phyloP scores from a whole-genome alignment of 805 yeast genomes.

The Metschnikowia continentalis region DNA sequence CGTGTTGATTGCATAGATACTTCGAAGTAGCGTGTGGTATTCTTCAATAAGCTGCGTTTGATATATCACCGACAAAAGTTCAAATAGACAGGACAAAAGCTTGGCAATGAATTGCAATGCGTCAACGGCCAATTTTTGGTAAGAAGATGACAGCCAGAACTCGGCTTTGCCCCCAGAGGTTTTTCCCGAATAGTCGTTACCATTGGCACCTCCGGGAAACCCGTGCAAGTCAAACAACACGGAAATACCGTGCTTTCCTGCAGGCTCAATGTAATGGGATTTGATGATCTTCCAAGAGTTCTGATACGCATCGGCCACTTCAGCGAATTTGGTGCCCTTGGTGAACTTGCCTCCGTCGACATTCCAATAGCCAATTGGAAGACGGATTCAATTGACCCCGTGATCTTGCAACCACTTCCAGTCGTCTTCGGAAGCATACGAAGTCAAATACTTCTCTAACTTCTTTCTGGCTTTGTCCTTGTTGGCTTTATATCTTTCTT shows the following conservation, averaged over 20 bases:
- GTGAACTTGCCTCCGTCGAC: conserved; percentile 53
- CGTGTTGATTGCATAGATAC: conserved; percentile 28
- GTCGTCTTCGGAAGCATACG: conserved; percentile 61
- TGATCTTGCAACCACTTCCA: conserved; percentile 69
- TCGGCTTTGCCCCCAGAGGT: conserved; percentile 46
- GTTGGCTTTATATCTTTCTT: conserved; percentile 40
- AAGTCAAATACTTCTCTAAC: conserved; percentile 63
- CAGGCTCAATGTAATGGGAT: conserved; percentile 50
- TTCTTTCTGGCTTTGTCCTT: conserved; percentile 51
- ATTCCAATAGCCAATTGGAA: conserved; percentile 92
- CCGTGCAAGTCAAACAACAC: conserved; percentile 85
- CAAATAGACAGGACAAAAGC: too few species aligned
- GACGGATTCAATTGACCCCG: conserved; percentile 75
- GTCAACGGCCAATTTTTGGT: conserved; percentile 44
- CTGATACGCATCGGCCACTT: conserved; percentile 52
- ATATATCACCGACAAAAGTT: too few species aligned
- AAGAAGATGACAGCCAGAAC: conserved; percentile 52
- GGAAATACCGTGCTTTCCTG: conserved; percentile 59
- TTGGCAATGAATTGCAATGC: conserved; percentile 55
- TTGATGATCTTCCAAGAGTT: conserved; percentile 69
- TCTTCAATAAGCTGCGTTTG: too few species aligned
- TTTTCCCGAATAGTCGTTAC: conserved; percentile 80
- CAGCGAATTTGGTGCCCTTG: conserved; percentile 58
- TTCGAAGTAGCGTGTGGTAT: conserved; percentile 3
- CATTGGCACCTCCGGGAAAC: conserved; percentile 89